Base-by-base conservation (phyloP, 306 rosid genomes). In the Vigna hirtella region DNA sequence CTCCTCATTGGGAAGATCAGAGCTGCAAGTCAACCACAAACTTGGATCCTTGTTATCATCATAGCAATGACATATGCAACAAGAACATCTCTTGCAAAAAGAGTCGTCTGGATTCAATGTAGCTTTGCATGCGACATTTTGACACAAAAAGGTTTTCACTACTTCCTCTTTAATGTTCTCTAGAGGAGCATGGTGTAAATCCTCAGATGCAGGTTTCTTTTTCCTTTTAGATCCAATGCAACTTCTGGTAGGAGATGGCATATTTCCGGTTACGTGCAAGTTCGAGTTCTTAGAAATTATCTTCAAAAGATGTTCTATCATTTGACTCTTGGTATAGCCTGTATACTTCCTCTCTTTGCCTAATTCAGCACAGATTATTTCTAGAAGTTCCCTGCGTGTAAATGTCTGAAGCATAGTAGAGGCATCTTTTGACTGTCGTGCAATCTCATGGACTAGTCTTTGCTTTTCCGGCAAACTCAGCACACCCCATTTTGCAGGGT, bases 31-130 rank as follows among this genome's bases (percentile, higher is more conserved):
- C 84, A 94, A 83, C 98, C 98, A 94, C 69, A 92, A 79, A 88
- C 96, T 94, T 18, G 98, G 97, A 81, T 94, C 98, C 87, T 94
- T 94, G 90, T 94, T 94, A 85, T 94, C 94, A 70, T 94, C 98
- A 55, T 81, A 94, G 71, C 68, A 68, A 72, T 86, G 93, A 70
- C 98, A 94, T 70, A 92, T 82, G 70, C 93, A 94, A 76, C 98
- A 94, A 74, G 98, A 92, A 83, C 98, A 94, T 87, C 98, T 86
- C 86, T 89, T 90, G 88, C 98, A 94, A 82, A 94, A 94, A 48
- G 91, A 79, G 66, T 83, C 86, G 78, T 83, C 91, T 20, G 86
- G 81, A 84, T 74, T 85, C 49, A 92, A 73, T 49, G 73, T 75
- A 71, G 98, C 98, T 89, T 74, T 88, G 86, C 98, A 94, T 5